Evolutionary conservation across 2,329 filamentous ascomycete species (phyloP).

Genomic region (Hymenotorrendiella dingleyae): DNA sequence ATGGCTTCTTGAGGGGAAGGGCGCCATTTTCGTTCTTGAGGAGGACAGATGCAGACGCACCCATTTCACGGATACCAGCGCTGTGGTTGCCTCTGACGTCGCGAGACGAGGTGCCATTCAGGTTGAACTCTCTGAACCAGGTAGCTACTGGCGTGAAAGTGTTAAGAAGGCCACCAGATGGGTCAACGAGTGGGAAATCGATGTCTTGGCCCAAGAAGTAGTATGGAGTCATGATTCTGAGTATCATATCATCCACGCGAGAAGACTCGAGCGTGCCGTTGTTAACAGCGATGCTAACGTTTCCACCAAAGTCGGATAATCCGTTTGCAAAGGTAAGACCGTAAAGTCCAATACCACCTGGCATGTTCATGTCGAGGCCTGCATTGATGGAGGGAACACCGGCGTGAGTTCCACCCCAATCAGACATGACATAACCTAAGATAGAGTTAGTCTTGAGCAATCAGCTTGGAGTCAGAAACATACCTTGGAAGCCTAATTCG

Average conservation of each 20-base stretch:
- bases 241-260: slow-evolving; percentile 58
- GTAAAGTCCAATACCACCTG: slow-evolving; percentile 53
- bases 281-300: slow-evolving; percentile 48
- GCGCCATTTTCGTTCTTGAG: slow-evolving; percentile 54
- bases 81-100: slow-evolving; percentile 58
- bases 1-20: slow-evolving; percentile 50
- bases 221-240: slow-evolving; percentile 57
- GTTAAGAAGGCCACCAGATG: slow-evolving; percentile 15
- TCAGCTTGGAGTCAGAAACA: not conserved
- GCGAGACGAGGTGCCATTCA: slow-evolving; percentile 79
- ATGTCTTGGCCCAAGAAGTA: slow-evolving; percentile 47
- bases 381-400: slow-evolving; percentile 73
- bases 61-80: slow-evolving; percentile 36
- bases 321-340: slow-evolving; percentile 43
- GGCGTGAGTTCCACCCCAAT: slow-evolving; percentile 78
- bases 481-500: slow-evolving; percentile 76
- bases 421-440: slow-evolving; percentile 62
- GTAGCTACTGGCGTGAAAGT: slow-evolving; percentile 10
- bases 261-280: slow-evolving; percentile 52
- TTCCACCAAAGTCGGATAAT: slow-evolving; percentile 15
- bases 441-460: not conserved
- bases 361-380: slow-evolving; percentile 61
- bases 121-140: slow-evolving; percentile 65
- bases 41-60: slow-evolving; percentile 54
- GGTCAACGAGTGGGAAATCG: slow-evolving; percentile 36